A percentile compares a stretch with the other conserved stretches of the same genome.
These are phyloP conservation scores for Sarocladium kiliense DNA, from an alignment of 2,329 filamentous ascomycete genomes.

Conservation along the genomic window DNA sequence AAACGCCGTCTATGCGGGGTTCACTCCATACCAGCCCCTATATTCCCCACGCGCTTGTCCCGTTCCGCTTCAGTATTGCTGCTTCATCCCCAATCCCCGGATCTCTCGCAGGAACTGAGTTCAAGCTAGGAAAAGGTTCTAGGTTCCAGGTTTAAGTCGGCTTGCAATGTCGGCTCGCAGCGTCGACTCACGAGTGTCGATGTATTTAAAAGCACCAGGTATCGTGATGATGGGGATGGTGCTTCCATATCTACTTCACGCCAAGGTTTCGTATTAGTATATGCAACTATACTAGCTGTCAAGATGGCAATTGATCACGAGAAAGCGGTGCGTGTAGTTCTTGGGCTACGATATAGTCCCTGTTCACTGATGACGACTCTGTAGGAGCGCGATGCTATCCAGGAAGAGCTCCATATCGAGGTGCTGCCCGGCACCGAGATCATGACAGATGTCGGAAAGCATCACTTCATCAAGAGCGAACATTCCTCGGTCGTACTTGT, in stretches of 20 bases:
- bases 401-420: conserved; percentile 2
- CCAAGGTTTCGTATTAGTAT: too few species aligned
- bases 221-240: too few species aligned
- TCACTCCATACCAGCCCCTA: not conserved
- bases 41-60: not conserved
- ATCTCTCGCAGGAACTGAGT: not conserved
- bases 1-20: not conserved
- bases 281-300: not conserved
- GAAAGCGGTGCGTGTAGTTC: not conserved
- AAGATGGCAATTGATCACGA: not conserved
- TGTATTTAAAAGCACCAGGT: too few species aligned
- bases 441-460: not conserved
- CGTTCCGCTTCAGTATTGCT: not conserved
- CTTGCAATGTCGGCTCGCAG: not conserved
- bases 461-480: not conserved
- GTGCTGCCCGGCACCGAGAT: not conserved
- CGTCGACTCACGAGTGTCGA: not conserved
- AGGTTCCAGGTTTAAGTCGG: not conserved
- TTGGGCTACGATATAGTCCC: not conserved
- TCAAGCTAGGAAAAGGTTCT: not conserved
- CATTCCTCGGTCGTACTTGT: not conserved
- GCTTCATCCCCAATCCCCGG: not conserved
- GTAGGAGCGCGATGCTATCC: not conserved
- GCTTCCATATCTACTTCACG: too few species aligned
- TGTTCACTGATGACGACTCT: not conserved